Conservation (phyloP, 2,329 filamentous ascomycete genomes). For the Aspergillus fumigatiaffinis region DNA sequence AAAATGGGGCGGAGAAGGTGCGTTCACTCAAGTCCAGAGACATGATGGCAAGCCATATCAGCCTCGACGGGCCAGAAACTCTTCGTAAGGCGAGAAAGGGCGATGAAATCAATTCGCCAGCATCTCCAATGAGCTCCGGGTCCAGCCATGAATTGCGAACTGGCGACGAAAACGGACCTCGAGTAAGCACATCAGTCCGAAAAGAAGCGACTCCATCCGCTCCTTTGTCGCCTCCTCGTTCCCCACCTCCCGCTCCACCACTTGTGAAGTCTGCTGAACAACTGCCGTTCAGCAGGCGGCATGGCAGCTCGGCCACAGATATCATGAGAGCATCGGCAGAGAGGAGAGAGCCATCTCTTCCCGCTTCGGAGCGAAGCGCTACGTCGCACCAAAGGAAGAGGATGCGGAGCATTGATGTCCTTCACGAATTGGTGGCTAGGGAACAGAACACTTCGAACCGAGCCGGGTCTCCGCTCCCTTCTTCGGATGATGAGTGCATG, state of each 20-base stretch:
- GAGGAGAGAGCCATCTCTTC: slow-evolving; percentile 9
- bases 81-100: background rate
- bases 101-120: background rate
- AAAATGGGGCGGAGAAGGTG: slow-evolving; percentile 21
- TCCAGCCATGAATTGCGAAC: background rate
- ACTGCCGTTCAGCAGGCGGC: slow-evolving; percentile 9
- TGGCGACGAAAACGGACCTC: slow-evolving; percentile 8
- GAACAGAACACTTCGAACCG: slow-evolving; percentile 14
- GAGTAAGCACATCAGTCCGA: slow-evolving; percentile 5
- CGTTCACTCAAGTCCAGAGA: slow-evolving; percentile 27
- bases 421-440: slow-evolving; percentile 14
- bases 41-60: slow-evolving; percentile 21
- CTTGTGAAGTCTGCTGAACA: slow-evolving; percentile 11
- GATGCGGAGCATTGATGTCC: slow-evolving; percentile 19
- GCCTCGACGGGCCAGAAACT: slow-evolving; percentile 9
- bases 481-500: slow-evolving; percentile 39
- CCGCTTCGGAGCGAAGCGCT: slow-evolving; percentile 10
- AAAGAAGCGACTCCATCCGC: slow-evolving; percentile 20
- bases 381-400: slow-evolving; percentile 21
- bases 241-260: slow-evolving; percentile 21
- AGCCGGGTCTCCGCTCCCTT: slow-evolving; percentile 35
- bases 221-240: slow-evolving; percentile 24
- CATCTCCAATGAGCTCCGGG: background rate
- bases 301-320: slow-evolving; percentile 14
- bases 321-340: slow-evolving; percentile 1